Conservation (phyloP, 768 basidiomycete genomes). For the Podaxis rugospora region DNA sequence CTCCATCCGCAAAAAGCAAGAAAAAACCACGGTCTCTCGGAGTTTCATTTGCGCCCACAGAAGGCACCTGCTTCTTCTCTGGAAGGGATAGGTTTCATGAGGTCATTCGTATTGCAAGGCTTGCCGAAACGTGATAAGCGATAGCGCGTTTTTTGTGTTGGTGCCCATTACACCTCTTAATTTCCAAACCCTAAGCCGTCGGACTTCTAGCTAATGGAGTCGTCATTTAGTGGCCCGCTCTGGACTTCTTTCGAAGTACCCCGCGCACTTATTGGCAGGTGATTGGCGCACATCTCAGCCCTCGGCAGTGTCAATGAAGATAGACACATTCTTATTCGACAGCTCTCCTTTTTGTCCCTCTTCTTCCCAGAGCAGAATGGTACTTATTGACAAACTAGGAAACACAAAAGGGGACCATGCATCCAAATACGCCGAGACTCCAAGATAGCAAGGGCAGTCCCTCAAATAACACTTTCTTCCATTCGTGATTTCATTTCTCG, state of each 20-base stretch:
- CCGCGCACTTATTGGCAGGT: background rate
- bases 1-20: background rate
- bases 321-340: background rate
- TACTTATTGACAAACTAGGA: background rate
- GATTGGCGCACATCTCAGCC: background rate
- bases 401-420: background rate
- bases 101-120: background rate
- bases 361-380: background rate
- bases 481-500: background rate
- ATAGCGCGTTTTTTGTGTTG: background rate
- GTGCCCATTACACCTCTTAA: background rate
- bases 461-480: no score
- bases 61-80: background rate
- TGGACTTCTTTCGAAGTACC: background rate
- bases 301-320: background rate
- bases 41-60: constrained; percentile 1
- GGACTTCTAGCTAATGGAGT: background rate
- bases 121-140: background rate
- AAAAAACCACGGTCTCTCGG: background rate
- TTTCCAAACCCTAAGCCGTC: background rate
- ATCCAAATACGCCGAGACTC: background rate
- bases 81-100: background rate
- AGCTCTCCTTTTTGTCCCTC: background rate
- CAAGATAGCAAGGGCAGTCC: background rate
- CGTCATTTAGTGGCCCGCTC: background rate